Percentiles rank a stretch among this genome's conserved stretches.
phyloP scores from a whole-genome alignment of 2,329 filamentous ascomycete species.

The Aulographum hederae region DNA sequence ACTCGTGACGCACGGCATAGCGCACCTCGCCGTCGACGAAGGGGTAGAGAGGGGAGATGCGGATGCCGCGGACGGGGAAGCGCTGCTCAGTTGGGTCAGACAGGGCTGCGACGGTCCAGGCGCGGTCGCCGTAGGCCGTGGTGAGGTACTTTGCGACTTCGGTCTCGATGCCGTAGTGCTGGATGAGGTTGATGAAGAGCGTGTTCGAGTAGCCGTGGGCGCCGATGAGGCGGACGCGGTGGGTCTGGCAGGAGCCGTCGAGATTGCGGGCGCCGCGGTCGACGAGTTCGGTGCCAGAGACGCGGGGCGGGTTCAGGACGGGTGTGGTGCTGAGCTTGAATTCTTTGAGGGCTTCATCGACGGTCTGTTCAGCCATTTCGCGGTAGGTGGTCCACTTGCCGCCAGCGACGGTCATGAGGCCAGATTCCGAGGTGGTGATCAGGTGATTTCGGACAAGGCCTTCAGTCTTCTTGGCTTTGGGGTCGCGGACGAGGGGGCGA shows the following conservation, averaged over 20 bases:
- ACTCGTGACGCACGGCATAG: conserved; percentile 76
- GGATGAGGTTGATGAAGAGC: conserved; percentile 86
- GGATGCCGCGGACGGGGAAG: conserved; percentile 68
- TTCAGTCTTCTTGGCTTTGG: conserved; percentile 69
- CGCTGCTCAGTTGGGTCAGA: conserved; percentile 58
- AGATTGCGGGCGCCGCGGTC: conserved; percentile 50
- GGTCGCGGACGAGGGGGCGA: conserved; percentile 69
- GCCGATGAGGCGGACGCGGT: conserved; percentile 63
- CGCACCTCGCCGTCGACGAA: conserved; percentile 85
- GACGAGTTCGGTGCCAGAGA: conserved; percentile 50
- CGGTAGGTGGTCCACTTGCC: conserved; percentile 91
- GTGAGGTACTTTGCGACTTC: conserved; percentile 81
- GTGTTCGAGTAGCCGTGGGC: conserved; percentile 80
- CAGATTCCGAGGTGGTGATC: conserved; percentile 60
- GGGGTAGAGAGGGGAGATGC: conserved; percentile 65
- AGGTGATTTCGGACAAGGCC: conserved; percentile 78
- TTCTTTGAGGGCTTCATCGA: conserved; percentile 57
- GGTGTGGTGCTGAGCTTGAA: conserved; percentile 44
- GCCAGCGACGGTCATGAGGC: conserved; percentile 68
- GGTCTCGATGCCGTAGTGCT: conserved; percentile 82
- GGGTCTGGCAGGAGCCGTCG: conserved; percentile 65
- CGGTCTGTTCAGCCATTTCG: conserved; percentile 81
- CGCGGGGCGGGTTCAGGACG: conserved; percentile 40
- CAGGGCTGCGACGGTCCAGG: conserved; percentile 75
- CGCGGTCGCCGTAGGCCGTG: conserved; percentile 76